Evolutionary conservation across 768 basidiomycete species (phyloP), one percentile per base, ranked within the genome.

Genomic region (Leccinellum luteum): DNA sequence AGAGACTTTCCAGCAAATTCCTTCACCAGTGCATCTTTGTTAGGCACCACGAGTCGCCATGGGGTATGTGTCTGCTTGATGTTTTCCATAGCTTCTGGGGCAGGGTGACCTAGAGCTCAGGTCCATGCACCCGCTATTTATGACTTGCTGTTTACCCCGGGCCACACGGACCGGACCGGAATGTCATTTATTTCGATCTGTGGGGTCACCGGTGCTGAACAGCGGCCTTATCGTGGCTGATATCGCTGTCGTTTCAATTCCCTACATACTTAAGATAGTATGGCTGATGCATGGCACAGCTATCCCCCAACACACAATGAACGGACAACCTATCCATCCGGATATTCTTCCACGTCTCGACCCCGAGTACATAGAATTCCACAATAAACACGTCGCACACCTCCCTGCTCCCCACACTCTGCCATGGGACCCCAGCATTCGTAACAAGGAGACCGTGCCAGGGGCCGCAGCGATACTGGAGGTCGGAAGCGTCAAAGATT

Each of bases 361-460:
- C 66, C 81, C 85, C 15, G 84, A 89, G 69, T 91, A 89, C 62
- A 71, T 83, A 44, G 77, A 74, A 17, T 87, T 86, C 68, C 85
- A 89, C 68, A 83, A 82, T 60, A 65, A 71, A 21, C 64, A 78
- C 45, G 63, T 87, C 15, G 68, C 75, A 2, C 70, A 82, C 62
- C 62, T 81, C 35, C 73, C 76, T 1, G 79, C 81, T 1, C 77
- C 78, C 14, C 84, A 89, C 62, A 79, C 80, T 4, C 58, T 86
- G 3, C 81, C 85, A 25, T 90, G 87, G 88, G 71, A 81, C 60
- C 82, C 85, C 2, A 67, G 73, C 1, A 73, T 85, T 52, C 84
- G 89, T 52, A 74, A 81, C 49, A 70, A 62, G 0, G 78, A 80
- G 13, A 66, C 80, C 1, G 80, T 87, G 1, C 81, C 83, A 1